Percentiles rank a stretch among this genome's conserved stretches.
Evolutionary conservation across 164 flowering plant species (phyloP).

Genomic region (Macadamia integrifolia): DNA sequence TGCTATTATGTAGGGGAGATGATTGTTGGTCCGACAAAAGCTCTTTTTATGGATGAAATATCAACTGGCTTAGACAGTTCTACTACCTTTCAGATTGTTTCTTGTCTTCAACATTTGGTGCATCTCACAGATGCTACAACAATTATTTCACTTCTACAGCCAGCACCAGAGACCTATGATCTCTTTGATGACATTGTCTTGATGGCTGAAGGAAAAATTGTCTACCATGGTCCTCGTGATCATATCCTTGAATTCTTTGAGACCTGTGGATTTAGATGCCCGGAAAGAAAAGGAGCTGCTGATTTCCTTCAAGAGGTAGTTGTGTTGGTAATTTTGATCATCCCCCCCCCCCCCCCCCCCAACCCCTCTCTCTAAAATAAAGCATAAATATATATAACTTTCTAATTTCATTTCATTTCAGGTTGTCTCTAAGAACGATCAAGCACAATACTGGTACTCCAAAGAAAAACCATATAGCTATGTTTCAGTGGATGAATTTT

Average conservation of each 20-base stretch:
- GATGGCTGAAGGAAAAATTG: constrained; percentile 63
- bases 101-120: constrained; percentile 51
- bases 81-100: constrained; percentile 61
- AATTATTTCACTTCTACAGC: constrained; percentile 61
- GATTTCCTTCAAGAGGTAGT: constrained; percentile 70
- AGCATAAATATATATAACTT: not conserved
- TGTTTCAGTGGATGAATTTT: constrained; percentile 36
- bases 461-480: constrained; percentile 34
- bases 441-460: constrained; percentile 48
- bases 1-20: constrained; percentile 46
- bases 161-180: constrained; percentile 65
- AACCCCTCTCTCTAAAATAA: too few species aligned
- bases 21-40: constrained; percentile 66
- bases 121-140: constrained; percentile 60
- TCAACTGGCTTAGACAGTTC: constrained; percentile 76
- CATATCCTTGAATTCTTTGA: constrained; percentile 41
- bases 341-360: not conserved
- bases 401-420: constrained; percentile 12
- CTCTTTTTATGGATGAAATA: constrained; percentile 76
- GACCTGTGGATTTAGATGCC: constrained; percentile 59
- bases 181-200: constrained; percentile 72
- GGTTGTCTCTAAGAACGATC: constrained; percentile 62
- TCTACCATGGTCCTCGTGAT: constrained; percentile 63
- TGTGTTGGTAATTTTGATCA: not conserved
- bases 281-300: constrained; percentile 62